Conservation (phyloP, 176 grass and related monocot species). For the Ensete glaucum region DNA sequence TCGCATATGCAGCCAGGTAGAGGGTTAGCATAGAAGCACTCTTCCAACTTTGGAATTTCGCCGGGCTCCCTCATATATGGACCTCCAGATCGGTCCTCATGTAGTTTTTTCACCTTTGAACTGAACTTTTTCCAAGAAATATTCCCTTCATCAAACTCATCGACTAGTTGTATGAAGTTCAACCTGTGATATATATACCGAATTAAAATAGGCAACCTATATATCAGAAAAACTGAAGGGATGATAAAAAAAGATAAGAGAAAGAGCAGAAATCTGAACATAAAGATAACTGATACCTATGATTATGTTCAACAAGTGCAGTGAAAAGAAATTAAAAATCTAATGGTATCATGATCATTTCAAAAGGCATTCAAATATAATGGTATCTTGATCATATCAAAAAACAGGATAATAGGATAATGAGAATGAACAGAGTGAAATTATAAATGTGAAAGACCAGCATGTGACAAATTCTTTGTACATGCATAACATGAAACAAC, state of each 20-base stretch:
- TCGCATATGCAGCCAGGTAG: conserved; percentile 88
- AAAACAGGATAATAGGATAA: too few species aligned
- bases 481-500: neutral
- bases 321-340: neutral
- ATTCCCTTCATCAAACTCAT: conserved; percentile 75
- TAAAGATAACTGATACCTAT: neutral
- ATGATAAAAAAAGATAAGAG: neutral
- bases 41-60: conserved; percentile 87
- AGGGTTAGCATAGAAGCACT: conserved; percentile 92
- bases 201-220: neutral
- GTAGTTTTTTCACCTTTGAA: conserved; percentile 65
- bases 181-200: conserved; percentile 37
- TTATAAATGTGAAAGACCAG: neutral
- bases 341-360: too few species aligned
- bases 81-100: conserved; percentile 53
- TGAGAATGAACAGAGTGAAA: neutral
- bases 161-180: conserved; percentile 69
- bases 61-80: conserved; percentile 74
- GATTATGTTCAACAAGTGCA: neutral
- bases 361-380: too few species aligned
- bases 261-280: neutral
- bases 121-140: conserved; percentile 76
- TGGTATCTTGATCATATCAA: too few species aligned
- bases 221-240: neutral
- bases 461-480: neutral